Percentiles rank a stretch among this genome's conserved stretches.
Conservation (phyloP, 108 stramenopile species). For the Halocafeteria seosinensis region DNA sequence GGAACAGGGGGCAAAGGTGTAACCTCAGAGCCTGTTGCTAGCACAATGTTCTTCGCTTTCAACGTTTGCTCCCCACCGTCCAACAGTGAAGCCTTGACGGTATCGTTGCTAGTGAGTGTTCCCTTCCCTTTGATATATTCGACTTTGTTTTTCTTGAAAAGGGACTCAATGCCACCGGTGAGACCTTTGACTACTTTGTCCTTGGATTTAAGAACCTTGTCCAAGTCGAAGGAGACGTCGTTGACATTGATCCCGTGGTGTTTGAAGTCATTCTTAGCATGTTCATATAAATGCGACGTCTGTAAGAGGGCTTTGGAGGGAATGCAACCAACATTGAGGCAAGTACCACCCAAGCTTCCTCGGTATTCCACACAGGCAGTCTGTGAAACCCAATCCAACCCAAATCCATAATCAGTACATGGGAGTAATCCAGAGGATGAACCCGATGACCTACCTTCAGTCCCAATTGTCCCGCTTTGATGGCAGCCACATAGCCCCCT, state of each 20-base stretch:
- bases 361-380: conserved; percentile 96
- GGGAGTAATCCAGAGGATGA: too few relatives aligned
- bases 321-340: conserved; percentile 97
- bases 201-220: conserved; percentile 75
- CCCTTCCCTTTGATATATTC: conserved; percentile 89
- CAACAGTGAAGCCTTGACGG: conserved; percentile 56
- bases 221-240: conserved; percentile 62
- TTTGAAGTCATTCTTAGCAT: conserved; percentile 77
- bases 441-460: conserved; percentile 47
- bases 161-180: conserved; percentile 84
- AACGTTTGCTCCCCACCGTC: conserved; percentile 59
- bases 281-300: conserved; percentile 79
- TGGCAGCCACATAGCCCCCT: conserved; percentile 96
- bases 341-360: conserved; percentile 73
- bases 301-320: conserved; percentile 92
- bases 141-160: conserved; percentile 95
- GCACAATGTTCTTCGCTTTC: conserved; percentile 81
- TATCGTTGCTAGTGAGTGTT: conserved; percentile 57
- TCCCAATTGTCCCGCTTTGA: conserved; percentile 91
- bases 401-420: too few relatives aligned
- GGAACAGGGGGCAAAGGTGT: conserved; percentile 90
- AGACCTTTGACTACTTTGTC: conserved; percentile 72
- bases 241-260: conserved; percentile 65
- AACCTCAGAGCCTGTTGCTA: conserved; percentile 92
- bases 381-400: too few relatives aligned